Conservation (phyloP, 257 asterid genomes). For the Agastache rugosa region DNA sequence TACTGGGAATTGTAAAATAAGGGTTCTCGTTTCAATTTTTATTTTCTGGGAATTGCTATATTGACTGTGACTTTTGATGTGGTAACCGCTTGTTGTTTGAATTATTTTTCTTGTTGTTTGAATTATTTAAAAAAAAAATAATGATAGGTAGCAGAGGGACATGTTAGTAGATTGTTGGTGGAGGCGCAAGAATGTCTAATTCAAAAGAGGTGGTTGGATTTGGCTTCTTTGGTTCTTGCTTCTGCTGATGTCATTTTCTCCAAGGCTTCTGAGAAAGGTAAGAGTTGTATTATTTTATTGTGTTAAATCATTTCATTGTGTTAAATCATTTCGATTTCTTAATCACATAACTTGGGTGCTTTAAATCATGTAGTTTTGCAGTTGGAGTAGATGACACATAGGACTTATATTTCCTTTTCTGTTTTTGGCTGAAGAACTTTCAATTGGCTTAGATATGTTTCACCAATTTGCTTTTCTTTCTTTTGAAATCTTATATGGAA, state of each 20-base stretch:
- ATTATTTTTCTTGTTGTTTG: neutral
- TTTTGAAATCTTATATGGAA: neutral
- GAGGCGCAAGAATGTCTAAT: constrained; percentile 86
- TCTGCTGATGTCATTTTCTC: constrained; percentile 88
- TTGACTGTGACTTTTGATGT: neutral
- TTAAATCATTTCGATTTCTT: neutral
- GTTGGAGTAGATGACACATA: constrained; percentile 10
- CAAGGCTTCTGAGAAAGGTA: constrained; percentile 92
- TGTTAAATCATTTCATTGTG: neutral
- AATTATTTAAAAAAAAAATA: too few species aligned
- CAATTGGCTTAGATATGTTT: constrained; percentile 1
- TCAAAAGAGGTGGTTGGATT: constrained; percentile 77
- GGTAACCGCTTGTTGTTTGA: neutral
- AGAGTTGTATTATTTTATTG: neutral
- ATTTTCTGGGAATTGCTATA: neutral
- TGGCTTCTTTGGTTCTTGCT: constrained; percentile 82
- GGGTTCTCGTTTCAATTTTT: neutral
- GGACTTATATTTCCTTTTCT: neutral
- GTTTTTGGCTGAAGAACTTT: neutral
- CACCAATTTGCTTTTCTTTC: neutral
- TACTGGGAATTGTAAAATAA: neutral
- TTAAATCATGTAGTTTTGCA: neutral
- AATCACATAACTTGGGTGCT: neutral
- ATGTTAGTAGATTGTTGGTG: constrained; percentile 67
- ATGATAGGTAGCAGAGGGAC: constrained; percentile 85